Base-by-base conservation (phyloP, 345 rosid genomes). In the Euphorbia peplus region DNA sequence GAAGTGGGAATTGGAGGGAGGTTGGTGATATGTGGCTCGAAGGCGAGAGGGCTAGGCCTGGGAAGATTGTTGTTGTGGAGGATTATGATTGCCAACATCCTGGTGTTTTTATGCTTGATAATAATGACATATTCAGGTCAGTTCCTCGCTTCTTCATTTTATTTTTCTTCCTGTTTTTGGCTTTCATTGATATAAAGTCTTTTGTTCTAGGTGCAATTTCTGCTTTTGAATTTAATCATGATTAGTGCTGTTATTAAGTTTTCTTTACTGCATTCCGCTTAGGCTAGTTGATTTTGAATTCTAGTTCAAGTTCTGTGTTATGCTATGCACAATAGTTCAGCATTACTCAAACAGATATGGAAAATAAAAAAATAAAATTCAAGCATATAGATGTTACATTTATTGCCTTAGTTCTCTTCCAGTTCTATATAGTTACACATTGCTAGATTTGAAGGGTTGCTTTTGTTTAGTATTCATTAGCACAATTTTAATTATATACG, bases 11-110 rank as follows among this genome's bases (percentile, higher is more conserved):
- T 48, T 93, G 98, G 98, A 77, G 88, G 76, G 79, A 85, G 44
- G 74, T 90, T 68, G 93, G 93, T 60, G 87, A 87, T 80, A 89
- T 90, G 93, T 90, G 98, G 92, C 76, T 69, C 57, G 87, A 70
- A 50, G 87, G 82, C 65, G 92, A 84, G 75, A 82, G 84, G 75
- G 64, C 80, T 8, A 82, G 85, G 80, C 71, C 87, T 14, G 97
- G 97, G 69, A 93, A 87, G 87, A 81, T 89, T 73, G 96, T 79
- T 22, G 79, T 83, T 63, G 65, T 89, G 50, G 87, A 87, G 70
- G 86, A 85, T 30, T 82, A 75, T 54, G 83, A 74, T 76, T 51
- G 61, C 42, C 80, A 81, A 1, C 50, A 63, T 29, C 88, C 91
- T 37, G 75, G 53, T 32, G 79, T 93, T 64, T 90, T 84, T 78